These are phyloP conservation scores for Micractinium sp. DNA, from an alignment of 139 green algal species.

Conservation along the genomic window DNA sequence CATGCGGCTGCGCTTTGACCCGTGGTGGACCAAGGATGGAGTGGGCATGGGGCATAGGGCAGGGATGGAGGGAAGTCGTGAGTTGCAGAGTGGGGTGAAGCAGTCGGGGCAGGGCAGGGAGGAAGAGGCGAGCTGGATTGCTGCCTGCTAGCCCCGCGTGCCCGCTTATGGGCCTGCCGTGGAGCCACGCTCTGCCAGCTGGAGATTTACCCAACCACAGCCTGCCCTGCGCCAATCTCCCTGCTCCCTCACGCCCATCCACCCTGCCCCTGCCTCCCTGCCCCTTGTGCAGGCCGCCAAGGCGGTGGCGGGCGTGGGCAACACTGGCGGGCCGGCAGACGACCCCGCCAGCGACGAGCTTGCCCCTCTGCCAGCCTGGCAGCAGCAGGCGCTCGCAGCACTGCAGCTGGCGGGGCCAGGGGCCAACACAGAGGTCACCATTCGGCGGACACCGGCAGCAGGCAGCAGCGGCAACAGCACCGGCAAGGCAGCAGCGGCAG, in stretches of 20 bases:
- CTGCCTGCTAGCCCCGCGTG: neutral
- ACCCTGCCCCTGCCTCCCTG: neutral
- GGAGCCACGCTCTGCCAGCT: neutral
- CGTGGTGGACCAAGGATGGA: too few species aligned
- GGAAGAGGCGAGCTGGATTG: neutral
- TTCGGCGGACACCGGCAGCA: neutral
- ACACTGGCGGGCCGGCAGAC: neutral
- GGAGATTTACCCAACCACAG: too few species aligned
- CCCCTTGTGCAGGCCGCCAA: constrained; percentile 53
- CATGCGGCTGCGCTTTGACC: too few species aligned
- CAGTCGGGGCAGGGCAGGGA: neutral
- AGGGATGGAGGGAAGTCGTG: too few species aligned
- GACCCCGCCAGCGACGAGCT: neutral
- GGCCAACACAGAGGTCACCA: constrained; percentile 49
- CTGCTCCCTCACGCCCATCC: neutral
- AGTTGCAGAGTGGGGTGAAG: too few species aligned
- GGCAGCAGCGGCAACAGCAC: neutral
- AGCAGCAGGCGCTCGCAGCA: constrained; percentile 45
- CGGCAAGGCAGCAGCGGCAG: neutral
- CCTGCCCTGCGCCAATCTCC: neutral
- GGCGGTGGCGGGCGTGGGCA: constrained; percentile 42
- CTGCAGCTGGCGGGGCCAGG: constrained; percentile 47
- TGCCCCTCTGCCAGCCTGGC: constrained; percentile 58
- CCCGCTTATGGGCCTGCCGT: neutral
- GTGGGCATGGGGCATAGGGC: too few species aligned